Percentiles rank a stretch among this genome's conserved stretches.
Conservation (phyloP, 1,139 yeast species). For the Debaryomycetaceae sp. region DNA sequence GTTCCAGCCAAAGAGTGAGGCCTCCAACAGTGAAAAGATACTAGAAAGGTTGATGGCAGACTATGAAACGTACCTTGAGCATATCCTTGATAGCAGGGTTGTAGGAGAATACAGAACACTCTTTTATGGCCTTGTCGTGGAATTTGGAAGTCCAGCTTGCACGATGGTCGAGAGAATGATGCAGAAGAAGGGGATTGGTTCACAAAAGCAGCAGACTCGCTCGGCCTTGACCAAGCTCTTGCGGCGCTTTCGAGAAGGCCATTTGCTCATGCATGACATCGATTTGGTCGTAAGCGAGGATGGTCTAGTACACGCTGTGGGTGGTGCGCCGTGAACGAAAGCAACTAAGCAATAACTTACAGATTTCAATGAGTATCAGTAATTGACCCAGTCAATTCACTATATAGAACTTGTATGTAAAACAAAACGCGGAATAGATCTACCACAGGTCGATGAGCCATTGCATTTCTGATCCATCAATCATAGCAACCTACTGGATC, state of each 20-base stretch:
- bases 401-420: neutral
- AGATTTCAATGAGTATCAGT: neutral
- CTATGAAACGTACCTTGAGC: neutral
- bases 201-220: neutral
- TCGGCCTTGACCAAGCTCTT: neutral
- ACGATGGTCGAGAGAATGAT: neutral
- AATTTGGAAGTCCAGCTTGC: constrained; percentile 3
- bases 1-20: neutral
- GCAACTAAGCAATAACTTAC: neutral
- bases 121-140: constrained; percentile 10
- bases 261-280: constrained; percentile 4
- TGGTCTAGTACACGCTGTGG: neutral
- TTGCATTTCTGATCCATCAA: neutral
- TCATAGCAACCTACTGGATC: neutral
- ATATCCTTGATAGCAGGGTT: neutral
- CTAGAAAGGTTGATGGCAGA: neutral
- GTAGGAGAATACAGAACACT: constrained; percentile 6
- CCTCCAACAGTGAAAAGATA: neutral
- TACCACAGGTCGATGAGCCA: neutral
- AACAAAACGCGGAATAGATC: neutral
- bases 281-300: constrained; percentile 4
- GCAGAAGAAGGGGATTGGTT: neutral
- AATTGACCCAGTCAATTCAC: neutral
- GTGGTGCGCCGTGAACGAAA: neutral
- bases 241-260: constrained; percentile 1